Conservation (phyloP, 352 stramenopile genomes). For the Phytophthora sp. region DNA sequence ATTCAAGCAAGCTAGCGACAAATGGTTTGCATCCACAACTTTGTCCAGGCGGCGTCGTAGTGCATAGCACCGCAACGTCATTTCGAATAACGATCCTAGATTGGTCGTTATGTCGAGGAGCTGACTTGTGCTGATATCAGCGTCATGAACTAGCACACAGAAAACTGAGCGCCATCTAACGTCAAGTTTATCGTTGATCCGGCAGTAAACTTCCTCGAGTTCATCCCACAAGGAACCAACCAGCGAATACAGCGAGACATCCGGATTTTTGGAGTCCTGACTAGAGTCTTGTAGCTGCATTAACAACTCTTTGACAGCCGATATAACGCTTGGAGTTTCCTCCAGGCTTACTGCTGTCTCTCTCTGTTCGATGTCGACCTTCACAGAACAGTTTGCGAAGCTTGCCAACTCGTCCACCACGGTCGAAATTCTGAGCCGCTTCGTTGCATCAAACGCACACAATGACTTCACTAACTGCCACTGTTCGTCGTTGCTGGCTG, state of each 20-base stretch:
- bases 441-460: neutral
- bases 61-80: neutral
- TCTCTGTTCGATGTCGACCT: neutral
- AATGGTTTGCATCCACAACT: neutral
- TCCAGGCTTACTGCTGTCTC: neutral
- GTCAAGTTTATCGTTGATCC: neutral
- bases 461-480: neutral
- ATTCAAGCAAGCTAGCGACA: too few relatives aligned
- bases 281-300: neutral
- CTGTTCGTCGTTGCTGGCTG: neutral
- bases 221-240: neutral
- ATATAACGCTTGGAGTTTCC: neutral
- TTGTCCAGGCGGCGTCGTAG: neutral
- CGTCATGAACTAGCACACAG: neutral
- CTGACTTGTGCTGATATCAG: neutral
- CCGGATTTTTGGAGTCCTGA: neutral
- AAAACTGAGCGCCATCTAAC: neutral
- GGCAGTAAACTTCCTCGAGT: neutral
- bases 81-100: neutral
- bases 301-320: neutral
- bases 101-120: neutral
- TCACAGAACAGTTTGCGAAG: neutral
- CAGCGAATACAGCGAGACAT: neutral
- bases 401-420: neutral
- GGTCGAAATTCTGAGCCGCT: neutral